Evolutionary conservation across 305 asterid genomes (phyloP), one percentile per base, ranked within the genome.

Genomic region (Rubia tinctorum): DNA sequence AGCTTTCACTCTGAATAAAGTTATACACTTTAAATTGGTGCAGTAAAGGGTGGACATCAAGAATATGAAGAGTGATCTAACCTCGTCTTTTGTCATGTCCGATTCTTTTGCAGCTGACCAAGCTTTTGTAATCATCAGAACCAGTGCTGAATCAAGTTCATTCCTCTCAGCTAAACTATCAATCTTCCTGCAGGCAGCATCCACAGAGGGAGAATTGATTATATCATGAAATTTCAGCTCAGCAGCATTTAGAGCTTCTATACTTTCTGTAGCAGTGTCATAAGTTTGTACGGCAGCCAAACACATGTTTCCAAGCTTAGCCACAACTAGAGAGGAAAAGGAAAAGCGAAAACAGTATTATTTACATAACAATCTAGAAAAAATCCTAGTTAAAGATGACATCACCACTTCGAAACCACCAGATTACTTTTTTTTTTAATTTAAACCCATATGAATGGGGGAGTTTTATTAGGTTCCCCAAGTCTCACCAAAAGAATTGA

Each of bases 71-170:
- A 55, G n/a, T 15, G 34, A 62, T 56, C 79, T 73, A 80, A 87
- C 98, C 95, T 95, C 98, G 59, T 86, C 94, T 84, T 87, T 91
- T 80, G 84, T 74, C 97, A 92, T 87, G 89, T 82, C 84, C 0
- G 97, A 80, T 80, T 91, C 98, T 84, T 95, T 95, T 76, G 97
- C 93, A 79, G 95, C 92, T 44, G 99, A 87, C 99, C 99, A 95
- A 77, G 98, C 98, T 84, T 95, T 95, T 37, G 97, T 80, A 75
- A 89, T 84, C 97, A 90, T 87, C 81, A 92, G 96, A 71, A 88
- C 91, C 75, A 95, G 69, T 30, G 98, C 94, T 0, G 99, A 86
- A 80, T 95, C 98, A 39, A 95, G 94, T 83, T 92, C 91, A 79
- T 91, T 89, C 80, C 87, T 91, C 71, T 84, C 89, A 22, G 97